A percentile compares a stretch with the other conserved stretches of the same genome.
Conservation (phyloP, 1,139 yeast species). For the Protomyces macrosporus region DNA sequence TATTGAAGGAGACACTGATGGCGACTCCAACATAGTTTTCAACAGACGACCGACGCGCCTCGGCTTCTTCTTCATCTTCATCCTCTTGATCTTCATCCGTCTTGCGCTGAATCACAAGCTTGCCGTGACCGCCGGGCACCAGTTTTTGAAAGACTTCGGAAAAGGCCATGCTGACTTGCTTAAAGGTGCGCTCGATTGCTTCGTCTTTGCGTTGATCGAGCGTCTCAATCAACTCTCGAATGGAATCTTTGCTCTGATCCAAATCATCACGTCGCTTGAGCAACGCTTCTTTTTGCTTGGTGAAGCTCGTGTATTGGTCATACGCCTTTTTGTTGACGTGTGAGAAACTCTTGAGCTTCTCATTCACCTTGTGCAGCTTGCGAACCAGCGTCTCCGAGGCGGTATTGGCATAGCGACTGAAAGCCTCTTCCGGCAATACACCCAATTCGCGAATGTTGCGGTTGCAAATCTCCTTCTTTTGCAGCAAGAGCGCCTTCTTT, state of each 20-base stretch:
- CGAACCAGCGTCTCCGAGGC: constrained; percentile 52
- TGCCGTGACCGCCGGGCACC: constrained; percentile 81
- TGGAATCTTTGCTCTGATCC: constrained; percentile 63
- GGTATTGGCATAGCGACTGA: constrained; percentile 46
- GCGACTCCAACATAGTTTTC: constrained; percentile 76
- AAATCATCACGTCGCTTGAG: constrained; percentile 63
- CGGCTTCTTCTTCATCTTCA: constrained; percentile 35
- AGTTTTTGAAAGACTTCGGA: constrained; percentile 67
- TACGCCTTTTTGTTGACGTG: constrained; percentile 88
- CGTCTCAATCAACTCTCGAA: constrained; percentile 64
- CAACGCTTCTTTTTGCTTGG: constrained; percentile 65
- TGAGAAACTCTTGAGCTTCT: constrained; percentile 55
- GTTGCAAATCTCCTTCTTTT: constrained; percentile 67
- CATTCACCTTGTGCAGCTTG: constrained; percentile 55
- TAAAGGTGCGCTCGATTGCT: constrained; percentile 74
- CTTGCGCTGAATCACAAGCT: constrained; percentile 56
- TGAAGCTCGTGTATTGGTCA: constrained; percentile 73
- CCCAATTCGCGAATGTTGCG: constrained; percentile 77
- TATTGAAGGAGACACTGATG: constrained; percentile 83
- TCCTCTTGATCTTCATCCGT: constrained; percentile 34
- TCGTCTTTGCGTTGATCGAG: constrained; percentile 74
- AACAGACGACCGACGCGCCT: constrained; percentile 37
- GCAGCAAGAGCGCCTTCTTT: constrained; percentile 55
- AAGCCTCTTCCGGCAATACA: constrained; percentile 80
- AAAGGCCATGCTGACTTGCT: constrained; percentile 69